Base-by-base conservation (phyloP, 2,329 filamentous ascomycete species). In the Neophaeococcomyces mojaviensis region DNA sequence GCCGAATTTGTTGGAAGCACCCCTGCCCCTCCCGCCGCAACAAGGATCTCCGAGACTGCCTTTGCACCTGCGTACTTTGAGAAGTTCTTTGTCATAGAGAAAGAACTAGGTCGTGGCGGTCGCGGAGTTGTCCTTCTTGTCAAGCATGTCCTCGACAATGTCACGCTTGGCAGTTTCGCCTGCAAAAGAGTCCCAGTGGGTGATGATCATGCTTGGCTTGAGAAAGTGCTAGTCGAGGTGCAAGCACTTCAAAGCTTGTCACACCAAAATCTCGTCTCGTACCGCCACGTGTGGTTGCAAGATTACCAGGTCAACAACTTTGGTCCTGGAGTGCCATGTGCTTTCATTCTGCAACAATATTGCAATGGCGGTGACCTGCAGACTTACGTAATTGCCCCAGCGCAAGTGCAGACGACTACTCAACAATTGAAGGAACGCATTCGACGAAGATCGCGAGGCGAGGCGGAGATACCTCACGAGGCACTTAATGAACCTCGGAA, bases 151-250 rank as follows among this genome's bases (percentile, higher is more conserved):
- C 79, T 98, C 48, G 92, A 97, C 63, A 84, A 87, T 18, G 90
- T 94, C 36, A 78, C 82, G 26, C 73, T 98, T 1, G 92, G 92
- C 1, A 78, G 92, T 53, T 98, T 94, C 65, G 92, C 92, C 10
- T 98, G 92, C 72, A 98, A 98, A 67, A 81, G 94, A 37, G 89
- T 98, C 0, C 94, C 92, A 0, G 92, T 98, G 3, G 86, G 92
- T 12, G 85, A 98, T 59, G 87, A 97, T 58, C 90, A 96, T 59
- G 81, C 82, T 50, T 96, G 92, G 94, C 72, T 98, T 12, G 88
- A 95, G 64, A 97, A 96, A 66, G 83, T 97, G 2, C 72, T 98
- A 42, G 77, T 92, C 37, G 92, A 98, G 65, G 94, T 98, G 2
- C 88, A 95, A 65, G 73, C 97, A 19, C 76, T 98, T 19, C 88